Base-by-base conservation (phyloP, 2,329 filamentous ascomycete genomes). In the Talaromyces piceae region DNA sequence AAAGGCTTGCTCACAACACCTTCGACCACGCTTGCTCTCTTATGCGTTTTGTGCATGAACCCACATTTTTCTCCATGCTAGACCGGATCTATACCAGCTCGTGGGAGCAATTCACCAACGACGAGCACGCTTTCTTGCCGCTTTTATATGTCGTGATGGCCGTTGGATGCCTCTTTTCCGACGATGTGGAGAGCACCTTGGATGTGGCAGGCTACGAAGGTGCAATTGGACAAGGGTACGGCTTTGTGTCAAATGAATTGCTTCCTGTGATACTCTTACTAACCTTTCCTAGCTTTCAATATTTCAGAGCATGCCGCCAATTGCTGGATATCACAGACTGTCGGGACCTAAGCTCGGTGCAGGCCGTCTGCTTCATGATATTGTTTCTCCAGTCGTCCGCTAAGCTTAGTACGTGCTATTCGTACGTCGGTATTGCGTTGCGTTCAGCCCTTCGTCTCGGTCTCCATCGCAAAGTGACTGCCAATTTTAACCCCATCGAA, bases 371-470 rank as follows among this genome's bases (percentile, higher is more conserved):
- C 18, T 90, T 88, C 64, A 87, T 90, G 78, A 86, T 90, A 45
- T 72, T 91, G 2, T 93, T 91, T 62, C 75, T 91, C 1, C 88
- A 93, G 62, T 82, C 85, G 2, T 87, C 88, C 2, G 86, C 87
- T 8, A 88, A 88, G 62, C 72, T 91, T 26, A 87, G 83, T 62
- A 86, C 83, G 8, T 91, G 87, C 63, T 91, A 91, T 66, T 82
- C 86, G 0, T 90, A 88, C 59, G 78, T 91, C 45, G 87, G 87
- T 5, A 86, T 91, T 59, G 87, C 86, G 2, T 73, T 91, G 45
- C 80, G 87, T 47, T 85, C 86, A 5, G 82, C 86, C n/a, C 69
- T 91, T 28, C 81, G 87, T 25, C 83, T 91, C 70, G 88, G 88
- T 6, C 73, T 91, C 23, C 88, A 93, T 65, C 83, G 88, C 48